Evolutionary conservation across 495 filamentous ascomycete genomes (phyloP).

Genomic region (Annulohypoxylon nitens): DNA sequence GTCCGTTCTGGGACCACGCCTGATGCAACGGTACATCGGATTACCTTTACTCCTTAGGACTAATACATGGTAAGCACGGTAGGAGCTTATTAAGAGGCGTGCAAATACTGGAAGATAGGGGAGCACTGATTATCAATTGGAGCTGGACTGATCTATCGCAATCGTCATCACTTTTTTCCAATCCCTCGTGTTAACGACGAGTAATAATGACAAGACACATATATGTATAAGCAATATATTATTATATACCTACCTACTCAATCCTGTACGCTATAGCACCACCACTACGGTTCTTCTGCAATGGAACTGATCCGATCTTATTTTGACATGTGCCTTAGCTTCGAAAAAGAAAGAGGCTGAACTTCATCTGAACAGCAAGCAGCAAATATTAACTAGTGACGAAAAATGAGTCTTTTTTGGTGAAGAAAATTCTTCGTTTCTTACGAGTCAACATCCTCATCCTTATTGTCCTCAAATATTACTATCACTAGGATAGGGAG

Average conservation of each 20-base stretch:
- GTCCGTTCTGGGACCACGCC: conserved; percentile 24
- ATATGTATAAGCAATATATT: conserved; percentile 10
- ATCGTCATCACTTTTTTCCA: conserved; percentile 38
- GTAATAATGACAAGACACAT: conserved; percentile 13
- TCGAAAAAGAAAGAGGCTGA: conserved; percentile 18
- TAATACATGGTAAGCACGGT: neutral
- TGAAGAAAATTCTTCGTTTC: neutral
- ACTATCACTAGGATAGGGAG: conserved; percentile 2
- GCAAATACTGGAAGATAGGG: neutral
- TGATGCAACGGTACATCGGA: conserved; percentile 34
- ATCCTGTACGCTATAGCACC: conserved; percentile 7
- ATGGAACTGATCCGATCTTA: conserved; percentile 6
- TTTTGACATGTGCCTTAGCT: conserved; percentile 2
- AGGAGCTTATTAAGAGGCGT: conserved; percentile 16
- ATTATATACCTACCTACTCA: neutral
- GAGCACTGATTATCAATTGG: conserved; percentile 20
- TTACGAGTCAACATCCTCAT: neutral
- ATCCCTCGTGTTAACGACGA: conserved; percentile 24
- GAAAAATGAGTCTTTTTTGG: neutral
- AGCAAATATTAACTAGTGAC: neutral
- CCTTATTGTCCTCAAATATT: conserved; percentile 8
- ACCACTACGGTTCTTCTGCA: conserved; percentile 14
- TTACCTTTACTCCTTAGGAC: neutral
- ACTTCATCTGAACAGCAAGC: conserved; percentile 1
- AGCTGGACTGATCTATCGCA: conserved; percentile 26